Conservation (phyloP, 768 basidiomycete species). For the Psilocybe cubensis region DNA sequence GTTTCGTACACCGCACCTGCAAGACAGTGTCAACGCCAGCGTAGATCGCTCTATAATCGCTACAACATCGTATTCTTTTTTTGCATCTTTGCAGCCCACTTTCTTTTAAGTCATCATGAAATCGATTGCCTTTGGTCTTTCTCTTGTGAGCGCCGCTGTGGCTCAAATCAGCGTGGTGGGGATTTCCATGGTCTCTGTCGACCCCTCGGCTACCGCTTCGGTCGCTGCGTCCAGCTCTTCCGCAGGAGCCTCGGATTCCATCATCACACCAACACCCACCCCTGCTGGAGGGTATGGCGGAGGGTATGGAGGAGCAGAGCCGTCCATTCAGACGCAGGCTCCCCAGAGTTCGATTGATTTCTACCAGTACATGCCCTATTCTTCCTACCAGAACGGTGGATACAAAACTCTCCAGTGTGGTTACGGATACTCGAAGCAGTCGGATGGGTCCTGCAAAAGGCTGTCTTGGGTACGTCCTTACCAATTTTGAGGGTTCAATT, state of each 20-base stretch:
- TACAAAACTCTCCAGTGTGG: slow-evolving; percentile 71
- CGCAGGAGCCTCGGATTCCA: slow-evolving; percentile 4
- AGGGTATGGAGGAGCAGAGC: slow-evolving; percentile 31
- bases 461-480: slow-evolving; percentile 59
- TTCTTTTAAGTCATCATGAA: slow-evolving; percentile 58
- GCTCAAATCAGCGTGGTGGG: slow-evolving; percentile 58
- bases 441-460: slow-evolving; percentile 56
- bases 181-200: slow-evolving; percentile 40
- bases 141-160: slow-evolving; percentile 57
- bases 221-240: slow-evolving; percentile 14
- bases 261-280: slow-evolving; percentile 25
- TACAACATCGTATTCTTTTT: slow-evolving; percentile 37
- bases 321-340: slow-evolving; percentile 38
- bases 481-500: neutral
- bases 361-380: slow-evolving; percentile 60
- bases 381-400: slow-evolving; percentile 61
- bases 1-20: slow-evolving; percentile 54
- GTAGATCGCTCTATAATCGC: slow-evolving; percentile 65
- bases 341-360: slow-evolving; percentile 38
- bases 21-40: slow-evolving; percentile 69
- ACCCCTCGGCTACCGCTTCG: slow-evolving; percentile 24
- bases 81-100: slow-evolving; percentile 44
- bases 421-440: slow-evolving; percentile 64
- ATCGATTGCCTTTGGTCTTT: slow-evolving; percentile 61
- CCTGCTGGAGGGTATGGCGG: slow-evolving; percentile 15